Evolutionary conservation across 495 filamentous ascomycete species (phyloP).

Genomic region (Parmelia sp.): DNA sequence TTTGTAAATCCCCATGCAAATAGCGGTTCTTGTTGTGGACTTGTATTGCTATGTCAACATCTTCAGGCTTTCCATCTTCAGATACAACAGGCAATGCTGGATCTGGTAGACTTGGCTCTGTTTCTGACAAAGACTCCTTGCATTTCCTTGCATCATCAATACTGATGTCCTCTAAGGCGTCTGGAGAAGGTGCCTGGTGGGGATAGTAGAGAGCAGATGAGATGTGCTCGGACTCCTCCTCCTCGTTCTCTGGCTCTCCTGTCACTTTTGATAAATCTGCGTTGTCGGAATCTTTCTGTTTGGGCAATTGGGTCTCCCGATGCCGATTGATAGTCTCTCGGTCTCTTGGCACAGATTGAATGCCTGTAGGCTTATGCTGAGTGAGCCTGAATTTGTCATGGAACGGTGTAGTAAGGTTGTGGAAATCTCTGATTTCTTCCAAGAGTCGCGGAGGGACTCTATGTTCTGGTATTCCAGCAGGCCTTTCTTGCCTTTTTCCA

Average conservation of each 20-base stretch:
- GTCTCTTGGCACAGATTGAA: background rate
- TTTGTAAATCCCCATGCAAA: constrained; percentile 53
- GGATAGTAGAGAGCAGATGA: constrained; percentile 91
- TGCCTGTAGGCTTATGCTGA: constrained; percentile 6
- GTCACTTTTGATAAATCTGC: constrained; percentile 18
- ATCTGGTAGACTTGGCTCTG: constrained; percentile 25
- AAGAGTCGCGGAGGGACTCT: constrained; percentile 46
- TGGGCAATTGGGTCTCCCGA: constrained; percentile 26
- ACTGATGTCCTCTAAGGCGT: constrained; percentile 40
- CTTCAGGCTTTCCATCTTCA: constrained; percentile 34
- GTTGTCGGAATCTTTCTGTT: constrained; percentile 31
- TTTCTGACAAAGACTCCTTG: constrained; percentile 34
- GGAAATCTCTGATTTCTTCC: constrained; percentile 55
- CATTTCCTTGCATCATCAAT: constrained; percentile 31
- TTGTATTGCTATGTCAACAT: constrained; percentile 57
- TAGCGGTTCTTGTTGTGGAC: constrained; percentile 56
- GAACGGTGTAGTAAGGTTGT: constrained; percentile 29
- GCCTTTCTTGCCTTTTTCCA: background rate
- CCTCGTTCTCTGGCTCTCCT: constrained; percentile 45
- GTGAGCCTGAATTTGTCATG: constrained; percentile 22
- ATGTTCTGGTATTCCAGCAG: background rate
- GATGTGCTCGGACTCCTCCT: constrained; percentile 90
- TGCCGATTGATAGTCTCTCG: background rate
- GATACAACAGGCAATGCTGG: constrained; percentile 28
- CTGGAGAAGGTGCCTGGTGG: constrained; percentile 59